Base-by-base conservation (phyloP, 306 rosid genomes). In the Myrica gale region DNA sequence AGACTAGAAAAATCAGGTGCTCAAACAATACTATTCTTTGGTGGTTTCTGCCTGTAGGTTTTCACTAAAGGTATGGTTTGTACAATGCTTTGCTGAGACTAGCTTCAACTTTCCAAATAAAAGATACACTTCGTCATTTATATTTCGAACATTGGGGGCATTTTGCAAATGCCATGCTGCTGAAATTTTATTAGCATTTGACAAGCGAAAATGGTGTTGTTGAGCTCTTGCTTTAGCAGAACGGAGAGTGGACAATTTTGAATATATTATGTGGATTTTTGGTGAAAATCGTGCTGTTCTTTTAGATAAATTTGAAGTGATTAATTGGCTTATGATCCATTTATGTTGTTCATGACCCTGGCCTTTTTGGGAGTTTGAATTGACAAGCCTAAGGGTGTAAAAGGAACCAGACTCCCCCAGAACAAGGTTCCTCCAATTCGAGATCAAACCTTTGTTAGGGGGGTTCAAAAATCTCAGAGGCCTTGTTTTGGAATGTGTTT, bases 21-120 rank as follows among this genome's bases (percentile, higher is more conserved):
- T 80, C 79, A 87, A 85, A 79, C 79, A 69, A 81, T 80, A 73
- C 85, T 74, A 81, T 87, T 84, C 87, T 84, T 88, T 82, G 79
- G 77, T 75, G 78, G 79, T 83, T 78, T 85, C 42, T 73, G 82
- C 74, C 60, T 71, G 80, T 84, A 82, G 88, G 83, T 26, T 79
- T 87, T 88, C 81, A 79, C 82, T 82, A 57, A 76, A 81, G 62
- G 86, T 83, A 86, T 91, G 91, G 88, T 80, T 89, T 78, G 82
- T 86, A 88, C 84, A 88, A 86, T 85, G 79, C 51, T 82, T 78
- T 85, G 87, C 85, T 77, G 71, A 82, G 85, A 82, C 84, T 77
- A 79, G 88, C 76, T 69, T 82, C 76, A 82, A 85, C 70, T 79
- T 82, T 77, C 82, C 78, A 63, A 87, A 81, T 85, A 89, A 91